Evolutionary conservation across 2,329 filamentous ascomycete species (phyloP).

Genomic region (Tothia fuscella): DNA sequence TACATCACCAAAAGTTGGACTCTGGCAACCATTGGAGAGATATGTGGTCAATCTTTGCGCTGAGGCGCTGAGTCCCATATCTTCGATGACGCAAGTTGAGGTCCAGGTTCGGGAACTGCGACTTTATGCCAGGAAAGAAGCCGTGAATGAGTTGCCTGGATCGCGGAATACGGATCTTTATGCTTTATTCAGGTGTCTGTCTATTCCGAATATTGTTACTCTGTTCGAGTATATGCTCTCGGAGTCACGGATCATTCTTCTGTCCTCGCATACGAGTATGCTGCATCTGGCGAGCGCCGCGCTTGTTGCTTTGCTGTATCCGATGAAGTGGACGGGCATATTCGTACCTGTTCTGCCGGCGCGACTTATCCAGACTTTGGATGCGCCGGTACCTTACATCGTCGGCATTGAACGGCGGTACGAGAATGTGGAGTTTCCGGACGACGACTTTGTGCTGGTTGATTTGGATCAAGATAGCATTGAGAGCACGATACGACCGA

Average conservation of each 20-base stretch:
- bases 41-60: conserved; percentile 96
- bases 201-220: conserved; percentile 81
- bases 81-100: conserved; percentile 92
- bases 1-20: conserved; percentile 79
- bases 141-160: conserved; percentile 81
- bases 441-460: conserved; percentile 91
- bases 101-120: conserved; percentile 79
- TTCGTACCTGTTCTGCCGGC: conserved; percentile 87
- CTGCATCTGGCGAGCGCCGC: conserved; percentile 84
- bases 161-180: conserved; percentile 88
- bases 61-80: conserved; percentile 82
- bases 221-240: conserved; percentile 87
- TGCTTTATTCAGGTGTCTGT: conserved; percentile 79
- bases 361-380: conserved; percentile 75
- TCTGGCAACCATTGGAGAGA: conserved; percentile 92
- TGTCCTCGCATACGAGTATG: conserved; percentile 95
- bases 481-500: conserved; percentile 64
- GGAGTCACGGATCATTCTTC: conserved; percentile 89
- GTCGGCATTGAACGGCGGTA: conserved; percentile 91
- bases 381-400: conserved; percentile 93
- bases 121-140: conserved; percentile 86
- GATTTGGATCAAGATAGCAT: conserved; percentile 88
- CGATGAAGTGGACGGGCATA: conserved; percentile 84
- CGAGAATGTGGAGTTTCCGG: conserved; percentile 71
- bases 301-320: conserved; percentile 76